Conservation (phyloP, 805 yeast species). For the Myxozyma kluyveri region DNA sequence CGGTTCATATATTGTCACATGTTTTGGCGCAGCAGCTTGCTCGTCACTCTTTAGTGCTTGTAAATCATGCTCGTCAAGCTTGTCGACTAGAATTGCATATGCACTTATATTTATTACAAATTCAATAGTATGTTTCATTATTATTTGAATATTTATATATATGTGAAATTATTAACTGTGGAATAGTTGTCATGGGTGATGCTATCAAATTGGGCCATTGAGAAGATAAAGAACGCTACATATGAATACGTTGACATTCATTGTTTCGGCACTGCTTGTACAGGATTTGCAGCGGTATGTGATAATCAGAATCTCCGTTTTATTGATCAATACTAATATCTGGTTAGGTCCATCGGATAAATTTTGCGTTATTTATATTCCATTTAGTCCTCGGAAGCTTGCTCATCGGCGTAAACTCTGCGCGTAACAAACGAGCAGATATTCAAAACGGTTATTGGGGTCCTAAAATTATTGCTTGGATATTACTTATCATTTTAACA, state of each 20-base stretch:
- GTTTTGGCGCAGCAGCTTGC: constrained; percentile 78
- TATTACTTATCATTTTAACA: constrained; percentile 54
- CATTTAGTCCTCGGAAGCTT: constrained; percentile 70
- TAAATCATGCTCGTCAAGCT: constrained; percentile 66
- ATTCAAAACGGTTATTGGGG: constrained; percentile 95
- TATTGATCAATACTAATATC: background rate
- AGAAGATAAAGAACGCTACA: constrained; percentile 67
- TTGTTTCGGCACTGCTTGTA: constrained; percentile 78
- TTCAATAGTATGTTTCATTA: constrained; percentile 46
- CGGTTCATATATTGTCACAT: constrained; percentile 65
- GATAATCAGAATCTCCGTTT: too few relatives aligned
- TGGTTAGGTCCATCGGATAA: constrained; percentile 58
- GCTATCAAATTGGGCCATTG: constrained; percentile 73
- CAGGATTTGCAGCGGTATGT: constrained; percentile 87
- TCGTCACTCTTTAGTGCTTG: constrained; percentile 57
- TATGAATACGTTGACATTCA: constrained; percentile 66
- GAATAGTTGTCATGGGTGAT: constrained; percentile 79
- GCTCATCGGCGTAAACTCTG: constrained; percentile 71
- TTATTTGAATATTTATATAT: background rate
- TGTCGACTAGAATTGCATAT: constrained; percentile 82
- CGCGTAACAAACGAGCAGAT: constrained; percentile 71
- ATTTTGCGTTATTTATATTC: constrained; percentile 78
- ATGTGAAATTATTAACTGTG: background rate
- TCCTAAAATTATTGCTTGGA: constrained; percentile 62
- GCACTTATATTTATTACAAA: constrained; percentile 75